Conservation (phyloP, 2,329 filamentous ascomycete genomes). For the Pseudogymnoascus sp. region DNA sequence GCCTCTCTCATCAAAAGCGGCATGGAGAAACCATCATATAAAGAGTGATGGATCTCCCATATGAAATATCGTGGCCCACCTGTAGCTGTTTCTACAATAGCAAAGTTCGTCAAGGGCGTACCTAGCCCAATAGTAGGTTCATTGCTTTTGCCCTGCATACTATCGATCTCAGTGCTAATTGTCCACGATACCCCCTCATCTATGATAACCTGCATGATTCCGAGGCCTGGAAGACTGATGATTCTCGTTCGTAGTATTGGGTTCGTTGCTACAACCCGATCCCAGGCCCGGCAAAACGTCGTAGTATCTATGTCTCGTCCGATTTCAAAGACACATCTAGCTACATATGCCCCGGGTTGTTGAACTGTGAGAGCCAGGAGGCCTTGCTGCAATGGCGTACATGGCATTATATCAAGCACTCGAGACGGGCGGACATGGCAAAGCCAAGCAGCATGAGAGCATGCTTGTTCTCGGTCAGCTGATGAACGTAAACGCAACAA, state of each 20-base stretch:
- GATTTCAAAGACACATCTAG: slow-evolving; percentile 17
- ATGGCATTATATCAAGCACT: slow-evolving; percentile 30
- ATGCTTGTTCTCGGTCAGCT: neutral
- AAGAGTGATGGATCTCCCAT: slow-evolving; percentile 43
- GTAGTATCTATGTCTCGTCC: slow-evolving; percentile 1
- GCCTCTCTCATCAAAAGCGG: slow-evolving; percentile 1
- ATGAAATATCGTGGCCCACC: neutral
- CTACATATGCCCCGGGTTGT: slow-evolving; percentile 29
- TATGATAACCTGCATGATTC: slow-evolving; percentile 6
- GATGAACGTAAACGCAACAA: neutral
- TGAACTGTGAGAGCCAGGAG: slow-evolving; percentile 28
- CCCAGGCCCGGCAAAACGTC: slow-evolving; percentile 11
- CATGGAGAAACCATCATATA: slow-evolving; percentile 59
- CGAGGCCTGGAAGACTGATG: slow-evolving; percentile 21
- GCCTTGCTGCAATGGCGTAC: slow-evolving; percentile 30
- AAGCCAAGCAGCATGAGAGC: neutral
- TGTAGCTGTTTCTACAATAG: neutral
- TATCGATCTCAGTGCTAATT: neutral
- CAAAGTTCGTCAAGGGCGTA: neutral
- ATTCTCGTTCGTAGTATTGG: slow-evolving; percentile 30
- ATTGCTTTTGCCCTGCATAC: neutral
- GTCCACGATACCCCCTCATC: neutral
- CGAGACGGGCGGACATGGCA: neutral
- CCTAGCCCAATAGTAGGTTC: neutral
- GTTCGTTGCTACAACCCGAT: neutral